Base-by-base conservation (phyloP, 306 rosid genomes). In the Dryas octopetala region DNA sequence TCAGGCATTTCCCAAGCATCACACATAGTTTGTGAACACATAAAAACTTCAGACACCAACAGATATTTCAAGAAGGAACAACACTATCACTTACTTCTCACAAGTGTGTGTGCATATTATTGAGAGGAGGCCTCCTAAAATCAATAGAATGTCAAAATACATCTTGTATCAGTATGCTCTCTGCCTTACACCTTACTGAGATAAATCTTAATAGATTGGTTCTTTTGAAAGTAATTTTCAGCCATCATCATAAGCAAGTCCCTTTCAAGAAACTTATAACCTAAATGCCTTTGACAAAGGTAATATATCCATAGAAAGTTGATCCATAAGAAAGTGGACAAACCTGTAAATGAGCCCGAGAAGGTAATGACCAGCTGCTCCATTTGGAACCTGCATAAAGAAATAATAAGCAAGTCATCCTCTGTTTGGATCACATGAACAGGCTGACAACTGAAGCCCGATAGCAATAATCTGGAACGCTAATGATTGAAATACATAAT, bases 311-410 rank as follows among this genome's bases (percentile, higher is more conserved):
- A 16, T 5, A 17, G 28, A 44, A 23, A 3, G 14, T 62, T 65
- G 76, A n/a, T 46, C 54, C 48, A 60, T n/a, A 73, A 73, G 58
- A 60, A 32, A 76, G 79, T 69, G 50, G 44, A 73, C 80, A 74
- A 80, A 96, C 99, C 99, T 96, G 95, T 89, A 96, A 82, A 96
- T 82, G 68, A 90, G 89, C 82, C 98, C 99, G 55, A 96, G 86
- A 41, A 96, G 96, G 89, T 89, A 89, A 83, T 96, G 98, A 79
- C 99, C 99, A 63, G 99, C 96, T 65, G 99, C 96, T 61, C 98
- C 99, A 71, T 96, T 96, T 57, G 99, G 98, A 86, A 96, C 89
- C 99, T 96, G 84, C 82, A 80, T 7, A 66, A 70, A 79, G 71
- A 76, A 72, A 81, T 59, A 59, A 43, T 14, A 59, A 68, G 70